phyloP scores from a whole-genome alignment of 495 filamentous ascomycete genomes.

The Tuber umbilicatum region DNA sequence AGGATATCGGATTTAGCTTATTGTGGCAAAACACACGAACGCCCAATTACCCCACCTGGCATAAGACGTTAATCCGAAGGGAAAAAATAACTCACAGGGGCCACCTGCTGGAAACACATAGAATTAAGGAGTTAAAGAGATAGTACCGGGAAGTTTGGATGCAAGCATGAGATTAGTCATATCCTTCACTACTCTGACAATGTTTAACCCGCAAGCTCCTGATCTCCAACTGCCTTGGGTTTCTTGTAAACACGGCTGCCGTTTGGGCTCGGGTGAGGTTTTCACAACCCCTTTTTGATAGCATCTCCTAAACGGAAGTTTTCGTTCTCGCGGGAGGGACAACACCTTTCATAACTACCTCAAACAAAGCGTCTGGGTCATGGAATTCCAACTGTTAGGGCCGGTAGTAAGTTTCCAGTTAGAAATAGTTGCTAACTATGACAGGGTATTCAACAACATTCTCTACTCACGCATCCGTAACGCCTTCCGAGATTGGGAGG shows the following conservation, averaged over 20 bases:
- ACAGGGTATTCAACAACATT: constrained; percentile 20
- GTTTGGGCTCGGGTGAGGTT: not conserved
- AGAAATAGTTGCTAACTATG: not conserved
- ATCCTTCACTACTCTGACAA: not conserved
- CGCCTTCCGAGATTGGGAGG: constrained; percentile 30
- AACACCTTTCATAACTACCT: constrained; percentile 56
- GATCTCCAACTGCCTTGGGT: not conserved
- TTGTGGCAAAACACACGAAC: not conserved
- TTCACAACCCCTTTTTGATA: not conserved
- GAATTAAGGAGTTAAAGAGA: not conserved
- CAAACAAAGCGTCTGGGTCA: constrained; percentile 41
- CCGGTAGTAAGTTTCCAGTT: not conserved
- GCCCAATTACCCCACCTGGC: not conserved
- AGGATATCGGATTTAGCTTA: not conserved
- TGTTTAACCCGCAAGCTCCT: not conserved
- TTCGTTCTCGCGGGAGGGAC: constrained; percentile 11
- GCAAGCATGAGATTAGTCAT: not conserved
- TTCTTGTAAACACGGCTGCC: not conserved
- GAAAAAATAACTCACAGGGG: not conserved
- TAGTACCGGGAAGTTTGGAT: not conserved
- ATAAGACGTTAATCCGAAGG: not conserved
- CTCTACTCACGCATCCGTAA: constrained; percentile 42
- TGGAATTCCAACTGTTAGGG: constrained; percentile 10
- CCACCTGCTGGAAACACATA: not conserved
- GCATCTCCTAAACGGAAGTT: constrained; percentile 21